phyloP scores from a whole-genome alignment of 2,329 filamentous ascomycete species.

The Colletotrichum endophyticum region DNA sequence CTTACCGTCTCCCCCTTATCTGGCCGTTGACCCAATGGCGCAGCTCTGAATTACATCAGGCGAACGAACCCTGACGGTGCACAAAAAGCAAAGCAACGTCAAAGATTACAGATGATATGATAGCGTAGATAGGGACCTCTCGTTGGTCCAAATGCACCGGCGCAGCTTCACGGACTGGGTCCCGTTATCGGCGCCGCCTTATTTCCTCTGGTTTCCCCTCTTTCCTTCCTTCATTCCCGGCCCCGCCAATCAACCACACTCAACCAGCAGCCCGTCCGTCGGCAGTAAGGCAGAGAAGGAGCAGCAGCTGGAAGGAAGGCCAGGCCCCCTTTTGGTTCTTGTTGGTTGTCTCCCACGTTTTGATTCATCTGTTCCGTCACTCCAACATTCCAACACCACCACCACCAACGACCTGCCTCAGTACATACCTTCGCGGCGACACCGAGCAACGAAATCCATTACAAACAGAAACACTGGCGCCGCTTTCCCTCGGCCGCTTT shows the following conservation, averaged over 20 bases:
- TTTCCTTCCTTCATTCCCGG: neutral
- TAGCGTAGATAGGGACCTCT: slow-evolving; percentile 8
- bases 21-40: neutral
- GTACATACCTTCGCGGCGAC: neutral
- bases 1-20: neutral
- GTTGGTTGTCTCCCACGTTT: neutral
- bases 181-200: neutral
- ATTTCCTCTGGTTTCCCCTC: neutral
- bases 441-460: neutral
- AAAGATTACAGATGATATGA: neutral
- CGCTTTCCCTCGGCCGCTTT: slow-evolving; percentile 28
- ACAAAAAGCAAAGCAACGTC: neutral
- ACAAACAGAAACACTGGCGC: slow-evolving; percentile 8
- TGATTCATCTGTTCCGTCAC: neutral
- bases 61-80: neutral
- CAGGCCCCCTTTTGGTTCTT: too few relatives aligned
- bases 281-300: neutral
- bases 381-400: neutral
- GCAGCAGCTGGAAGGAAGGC: neutral
- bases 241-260: neutral
- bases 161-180: neutral
- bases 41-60: neutral
- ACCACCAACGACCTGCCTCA: neutral
- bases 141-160: neutral
- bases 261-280: neutral